phyloP scores from a whole-genome alignment of 768 basidiomycete species.

The Piloderma croceum region DNA sequence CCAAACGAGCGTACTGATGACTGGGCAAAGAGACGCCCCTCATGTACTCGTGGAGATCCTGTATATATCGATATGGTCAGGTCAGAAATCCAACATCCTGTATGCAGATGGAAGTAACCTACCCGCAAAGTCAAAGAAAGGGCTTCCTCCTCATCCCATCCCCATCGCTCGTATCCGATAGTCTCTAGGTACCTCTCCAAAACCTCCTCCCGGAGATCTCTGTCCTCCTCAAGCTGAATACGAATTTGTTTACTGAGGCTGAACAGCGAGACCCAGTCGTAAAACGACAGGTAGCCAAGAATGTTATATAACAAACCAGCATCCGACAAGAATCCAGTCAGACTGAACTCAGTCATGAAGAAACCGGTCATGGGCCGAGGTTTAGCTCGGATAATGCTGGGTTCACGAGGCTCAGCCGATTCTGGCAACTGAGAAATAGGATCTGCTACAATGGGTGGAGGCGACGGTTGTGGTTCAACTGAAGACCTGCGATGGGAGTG shows the following conservation, averaged over 20 bases:
- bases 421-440: too few species aligned
- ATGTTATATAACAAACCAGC: conserved; percentile 47
- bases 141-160: conserved; percentile 42
- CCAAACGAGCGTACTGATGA: conserved; percentile 63
- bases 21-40: conserved; percentile 70
- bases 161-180: conserved; percentile 72
- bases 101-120: too few species aligned
- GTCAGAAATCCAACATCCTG: not conserved
- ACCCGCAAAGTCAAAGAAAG: conserved; percentile 59
- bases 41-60: conserved; percentile 81
- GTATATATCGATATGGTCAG: conserved; percentile 11
- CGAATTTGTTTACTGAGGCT: conserved; percentile 52
- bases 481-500: too few species aligned
- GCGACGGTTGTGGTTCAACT: too few species aligned
- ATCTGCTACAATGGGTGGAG: too few species aligned
- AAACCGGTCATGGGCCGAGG: too few species aligned
- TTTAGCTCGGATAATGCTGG: too few species aligned
- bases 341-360: too few species aligned
- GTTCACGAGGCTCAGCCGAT: too few species aligned
- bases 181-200: conserved; percentile 64
- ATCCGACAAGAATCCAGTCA: conserved; percentile 51
- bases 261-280: conserved; percentile 63
- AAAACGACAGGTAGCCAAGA: conserved; percentile 61
- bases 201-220: conserved; percentile 54
- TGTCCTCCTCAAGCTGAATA: conserved; percentile 40